Base-by-base conservation (phyloP, 108 stramenopile genomes). In the Pseudonitzschia multiseries region DNA sequence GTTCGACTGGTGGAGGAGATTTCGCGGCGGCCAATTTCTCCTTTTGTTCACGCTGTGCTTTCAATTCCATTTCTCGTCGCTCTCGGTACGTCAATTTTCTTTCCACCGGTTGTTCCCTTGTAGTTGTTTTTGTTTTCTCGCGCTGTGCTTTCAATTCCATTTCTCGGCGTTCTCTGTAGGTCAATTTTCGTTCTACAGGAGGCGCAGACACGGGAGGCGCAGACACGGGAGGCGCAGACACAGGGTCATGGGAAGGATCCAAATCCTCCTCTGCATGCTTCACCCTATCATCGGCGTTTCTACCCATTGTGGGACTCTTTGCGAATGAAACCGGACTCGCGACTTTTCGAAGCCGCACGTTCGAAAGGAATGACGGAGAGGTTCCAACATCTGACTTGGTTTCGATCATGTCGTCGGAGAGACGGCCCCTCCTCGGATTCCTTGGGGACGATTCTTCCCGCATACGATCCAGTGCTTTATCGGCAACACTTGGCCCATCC, bases 271-370 rank as follows among this genome's bases (percentile, higher is more conserved):
- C 26, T 32, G 29, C 29, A 10, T 10, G 6, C 10, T 9, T 6
- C n/a, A 12, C 12, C 12, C 29, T 32, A 13, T 32, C 28, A 20
- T 63, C 62, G 20, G 20, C 56, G 20, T 18, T 57, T n/a, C 56
- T 57, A 57, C 0, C 56, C 2, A 26, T 22, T n/a, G 20, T 57
- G 13, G 56, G 8, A 10, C 2, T 57, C 36, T 21, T 29, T 21
- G 52, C 20, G 32, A 28, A 33, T 40, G 43, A 27, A 21, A 13
- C 24, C 41, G 41, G 53, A 61, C 26, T 29, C 42, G 22, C n/a
- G 26, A 79, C 78, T 31, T 73, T 82, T 20, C 83, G 77, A 14
- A 83, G 76, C 68, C 72, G 79, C 1, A 84, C 73, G 29, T 73
- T 65, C 9, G 79, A 68, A 31, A 84, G 59, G 56, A 76, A 83